Evolutionary conservation across 139 green algal species (phyloP), one percentile per base, ranked within the genome.

Genomic region (Diplosphaera chodatii): DNA sequence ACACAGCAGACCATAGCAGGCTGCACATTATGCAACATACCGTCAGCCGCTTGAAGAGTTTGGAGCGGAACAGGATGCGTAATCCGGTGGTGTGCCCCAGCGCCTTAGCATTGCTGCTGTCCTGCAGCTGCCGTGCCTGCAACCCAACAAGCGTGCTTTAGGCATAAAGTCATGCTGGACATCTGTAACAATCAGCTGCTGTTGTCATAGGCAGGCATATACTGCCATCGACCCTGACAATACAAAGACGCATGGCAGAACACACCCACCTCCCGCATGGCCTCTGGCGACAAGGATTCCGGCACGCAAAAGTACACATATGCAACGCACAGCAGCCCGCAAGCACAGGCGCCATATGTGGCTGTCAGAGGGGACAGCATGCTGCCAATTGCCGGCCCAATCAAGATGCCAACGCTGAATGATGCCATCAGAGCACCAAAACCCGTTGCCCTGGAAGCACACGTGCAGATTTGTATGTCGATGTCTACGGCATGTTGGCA

Each of bases 391-490:
- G 68, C 34, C 20, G 75, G 81, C 10, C 73, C 78, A 8, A 78
- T 48, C 6, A 78, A 30, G 23, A 83, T 65, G 40, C 69, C 78
- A 10, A 81, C 48, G 28, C 70, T 81, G 70, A 91, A 89, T 28
- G 69, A 71, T 0, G 80, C 85, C 72, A 91, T 70, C 27, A 87
- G 76, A 8, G 88, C 64, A 28, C 83, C 87, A 70, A 91, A 93
- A 55, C 63, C 69, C 10, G 83, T 69, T 8, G 84, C 84, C 1
- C 87, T 67, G 48, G n/a, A n/a, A n/a, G n/a, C n/a, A n/a, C n/a
- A n/a, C n/a, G n/a, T n/a, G n/a, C n/a, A n/a, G n/a, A n/a, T n/a
- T n/a, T n/a, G n/a, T n/a, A n/a, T n/a, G n/a, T n/a, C n/a, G n/a
- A n/a, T n/a, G n/a, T n/a, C n/a, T n/a, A n/a, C n/a, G n/a, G n/a